Conservation (phyloP, 192 early-diverging fungal genomes). For the Allomyces javanicus region DNA sequence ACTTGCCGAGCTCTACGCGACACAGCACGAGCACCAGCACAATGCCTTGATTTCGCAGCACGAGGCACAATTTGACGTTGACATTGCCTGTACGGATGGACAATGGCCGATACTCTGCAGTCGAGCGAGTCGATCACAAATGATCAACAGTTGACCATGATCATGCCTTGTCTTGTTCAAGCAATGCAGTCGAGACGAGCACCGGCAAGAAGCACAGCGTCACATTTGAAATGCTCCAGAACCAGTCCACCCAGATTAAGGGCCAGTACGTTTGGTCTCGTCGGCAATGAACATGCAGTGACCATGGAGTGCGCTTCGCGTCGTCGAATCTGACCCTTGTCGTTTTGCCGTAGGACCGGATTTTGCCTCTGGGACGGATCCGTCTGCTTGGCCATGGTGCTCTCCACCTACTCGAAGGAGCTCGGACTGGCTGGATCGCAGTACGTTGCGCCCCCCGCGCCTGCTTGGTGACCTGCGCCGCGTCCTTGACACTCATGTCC, state of each 20-base stretch:
- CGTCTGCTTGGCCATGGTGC: background rate
- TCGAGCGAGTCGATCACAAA: background rate
- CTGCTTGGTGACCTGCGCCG: too few species aligned
- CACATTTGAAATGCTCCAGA: background rate
- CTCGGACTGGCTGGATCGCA: background rate
- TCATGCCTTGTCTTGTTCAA: background rate
- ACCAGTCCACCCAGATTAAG: background rate
- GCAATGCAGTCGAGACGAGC: too few species aligned
- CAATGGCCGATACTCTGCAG: background rate
- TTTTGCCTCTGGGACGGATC: background rate
- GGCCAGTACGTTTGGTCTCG: background rate
- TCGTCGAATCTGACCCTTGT: background rate
- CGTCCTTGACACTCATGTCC: background rate
- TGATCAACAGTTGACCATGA: background rate
- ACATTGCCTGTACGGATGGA: background rate
- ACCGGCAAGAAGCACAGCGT: background rate
- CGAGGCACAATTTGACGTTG: background rate
- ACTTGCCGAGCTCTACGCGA: background rate
- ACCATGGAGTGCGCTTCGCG: background rate
- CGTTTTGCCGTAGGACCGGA: background rate
- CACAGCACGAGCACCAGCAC: background rate
- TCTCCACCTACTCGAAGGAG: background rate
- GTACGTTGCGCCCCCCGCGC: background rate
- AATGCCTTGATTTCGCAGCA: background rate
- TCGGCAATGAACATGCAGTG: background rate